Base-by-base conservation (phyloP, 768 basidiomycete genomes). In the Leccinellum luteum region DNA sequence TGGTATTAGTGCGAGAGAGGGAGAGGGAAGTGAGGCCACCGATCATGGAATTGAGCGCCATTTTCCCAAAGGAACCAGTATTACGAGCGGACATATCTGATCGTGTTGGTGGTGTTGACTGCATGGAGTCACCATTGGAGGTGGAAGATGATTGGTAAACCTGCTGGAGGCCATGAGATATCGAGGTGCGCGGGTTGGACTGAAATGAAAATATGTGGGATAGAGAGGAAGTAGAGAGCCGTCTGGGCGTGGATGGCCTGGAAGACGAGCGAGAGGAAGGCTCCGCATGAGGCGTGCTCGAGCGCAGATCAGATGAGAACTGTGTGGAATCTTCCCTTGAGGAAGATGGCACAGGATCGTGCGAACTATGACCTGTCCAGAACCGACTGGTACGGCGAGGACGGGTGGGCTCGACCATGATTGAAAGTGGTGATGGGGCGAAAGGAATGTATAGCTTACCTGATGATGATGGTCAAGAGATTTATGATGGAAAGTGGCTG, bases 1-100 rank as follows among this genome's bases (percentile, higher is more conserved):
- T 62, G 27, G 82, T 79, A 64, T 59, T 77, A 0, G 80, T 79
- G 52, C 87, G 81, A 3, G 84, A 75, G 56, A 90, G 78, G 2
- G 85, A 80, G 3, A 91, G 79, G 8, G 82, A 79, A 34, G 87
- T 85, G 31, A 89, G 76, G 1, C 85, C 84, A 35, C 84, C 85
- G 74, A 90, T 86, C 85, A 90, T 85, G 31, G 77, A 79, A 60
- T 81, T 84, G 56, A 92, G 77, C 0, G 88, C 81, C 73, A 79
- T 81, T 62, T 82, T 85, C 54, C 82, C 77, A 66, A 89, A 87
- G 0, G 85, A 81, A 35, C 80, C 80, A 12, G 74, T 68, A 14
- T 65, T 61, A 62, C 71, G 76, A 65, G 66, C 57, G 9, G 69
- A 58, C 10, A 71, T 60, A 23, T 81, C 79, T 2, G 76, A 66